These are phyloP conservation scores for Saccharomycopsis fermentans DNA, from an alignment of 805 yeast genomes.

Conservation along the genomic window DNA sequence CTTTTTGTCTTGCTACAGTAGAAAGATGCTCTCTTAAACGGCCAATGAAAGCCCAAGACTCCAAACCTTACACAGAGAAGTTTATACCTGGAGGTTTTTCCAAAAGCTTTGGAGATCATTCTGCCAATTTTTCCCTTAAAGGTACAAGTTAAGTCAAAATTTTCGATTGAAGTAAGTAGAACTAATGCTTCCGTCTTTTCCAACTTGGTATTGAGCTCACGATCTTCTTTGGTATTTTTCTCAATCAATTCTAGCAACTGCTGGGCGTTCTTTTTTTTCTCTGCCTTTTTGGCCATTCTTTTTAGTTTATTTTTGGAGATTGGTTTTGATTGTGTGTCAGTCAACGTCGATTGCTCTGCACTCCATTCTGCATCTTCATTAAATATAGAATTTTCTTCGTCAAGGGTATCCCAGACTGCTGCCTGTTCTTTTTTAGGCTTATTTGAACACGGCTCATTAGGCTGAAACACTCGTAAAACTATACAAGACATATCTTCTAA, in stretches of 20 bases:
- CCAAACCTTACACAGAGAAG: constrained; percentile 1
- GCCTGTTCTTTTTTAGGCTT: not conserved
- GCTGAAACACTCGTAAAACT: not conserved
- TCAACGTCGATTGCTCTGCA: not conserved
- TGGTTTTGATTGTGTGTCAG: not conserved
- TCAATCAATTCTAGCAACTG: not conserved
- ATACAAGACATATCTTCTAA: not conserved
- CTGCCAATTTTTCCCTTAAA: not conserved
- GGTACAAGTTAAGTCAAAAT: not conserved
- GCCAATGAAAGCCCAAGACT: not conserved
- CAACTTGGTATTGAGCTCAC: not conserved
- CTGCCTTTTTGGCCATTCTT: not conserved
- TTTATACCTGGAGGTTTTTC: not conserved
- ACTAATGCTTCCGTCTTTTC: not conserved
- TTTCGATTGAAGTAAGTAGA: not conserved
- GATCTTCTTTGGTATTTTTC: not conserved
- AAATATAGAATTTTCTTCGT: not conserved
- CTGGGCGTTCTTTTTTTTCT: not conserved
- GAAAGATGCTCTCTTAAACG: not conserved
- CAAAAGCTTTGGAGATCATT: not conserved
- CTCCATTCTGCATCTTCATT: not conserved
- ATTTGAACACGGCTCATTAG: not conserved
- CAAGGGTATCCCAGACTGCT: not conserved
- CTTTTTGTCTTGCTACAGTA: not conserved
- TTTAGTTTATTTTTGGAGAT: not conserved